Evolutionary conservation across 768 basidiomycete species (phyloP), one percentile per base, ranked within the genome.

Genomic region (Plicaturopsis crispa): DNA sequence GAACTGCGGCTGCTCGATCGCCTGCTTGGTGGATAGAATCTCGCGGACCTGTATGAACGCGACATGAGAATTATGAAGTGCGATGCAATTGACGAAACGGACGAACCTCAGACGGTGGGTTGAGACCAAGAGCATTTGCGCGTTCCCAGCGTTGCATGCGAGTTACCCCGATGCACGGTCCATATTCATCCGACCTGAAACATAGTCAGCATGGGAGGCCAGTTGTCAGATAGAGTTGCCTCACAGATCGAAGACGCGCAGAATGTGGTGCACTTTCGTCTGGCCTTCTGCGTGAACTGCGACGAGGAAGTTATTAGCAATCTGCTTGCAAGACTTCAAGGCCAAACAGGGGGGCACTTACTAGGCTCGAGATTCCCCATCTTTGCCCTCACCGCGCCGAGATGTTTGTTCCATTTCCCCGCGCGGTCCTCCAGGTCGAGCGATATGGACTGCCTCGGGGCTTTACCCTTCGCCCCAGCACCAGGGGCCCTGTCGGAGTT

Each of bases 131-230:
- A 7, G 70, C 69, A 19, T 79, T 56, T 0, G 93, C 93, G 35
- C 92, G 70, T 52, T 92, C 75, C 89, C 91, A 97, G 26, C 93
- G 69, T 44, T 92, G 78, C 11, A 94, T 60, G 20, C 92, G 77
- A n/a, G 78, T 73, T 38, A 88, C 70, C 0, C 87, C 84, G 16
- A 81, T 62, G 46, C 81, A 87, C 3, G 87, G 88, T 0, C 88
- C 89, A 51, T 79, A 92, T 46, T 86, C 77, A 40, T 81, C 83
- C 2, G 79, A 74, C 54, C 84, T 87, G 34, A 6, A 18, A 11
- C 16, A 37, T 8, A 10, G 40, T 53, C 33, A 46, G 33, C 16
- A 40, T 31, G 14, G 23, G 13, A 14, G 6, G 33, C 43, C 17
- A 6, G 17, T 31, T 10, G 37, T 2, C 19, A 40, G 24, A n/a